These are phyloP conservation scores for Nicotiana benthamiana DNA, from an alignment of 257 asterid genomes.

Conservation along the genomic window DNA sequence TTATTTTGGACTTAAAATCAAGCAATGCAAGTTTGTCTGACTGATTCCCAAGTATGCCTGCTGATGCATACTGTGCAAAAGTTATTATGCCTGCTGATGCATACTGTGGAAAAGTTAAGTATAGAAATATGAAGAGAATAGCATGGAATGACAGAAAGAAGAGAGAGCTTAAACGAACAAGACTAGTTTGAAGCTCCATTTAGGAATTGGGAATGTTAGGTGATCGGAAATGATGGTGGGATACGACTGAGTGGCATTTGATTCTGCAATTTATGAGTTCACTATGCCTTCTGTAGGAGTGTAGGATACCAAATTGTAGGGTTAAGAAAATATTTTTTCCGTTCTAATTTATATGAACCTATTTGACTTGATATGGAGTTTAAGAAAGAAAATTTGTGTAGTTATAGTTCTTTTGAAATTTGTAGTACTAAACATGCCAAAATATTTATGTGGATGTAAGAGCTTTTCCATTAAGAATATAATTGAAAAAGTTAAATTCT, in stretches of 20 bases:
- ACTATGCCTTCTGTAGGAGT: neutral
- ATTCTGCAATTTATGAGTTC: neutral
- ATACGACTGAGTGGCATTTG: neutral
- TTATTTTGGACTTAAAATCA: slow-evolving; percentile 34
- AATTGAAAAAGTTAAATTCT: too few species aligned
- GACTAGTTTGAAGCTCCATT: slow-evolving; percentile 15
- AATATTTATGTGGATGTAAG: too few species aligned
- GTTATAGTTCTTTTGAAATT: too few species aligned
- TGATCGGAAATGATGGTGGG: neutral
- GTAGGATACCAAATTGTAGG: neutral
- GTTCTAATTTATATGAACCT: too few species aligned
- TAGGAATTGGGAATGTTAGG: neutral
- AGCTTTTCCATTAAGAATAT: too few species aligned
- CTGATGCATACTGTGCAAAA: slow-evolving; percentile 22
- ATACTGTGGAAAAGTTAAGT: slow-evolving; percentile 18
- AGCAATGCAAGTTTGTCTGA: slow-evolving; percentile 34
- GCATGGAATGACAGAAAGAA: slow-evolving; percentile 10
- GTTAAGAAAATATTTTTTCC: too few species aligned
- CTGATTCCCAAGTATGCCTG: slow-evolving; percentile 20
- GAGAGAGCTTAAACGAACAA: slow-evolving; percentile 4
- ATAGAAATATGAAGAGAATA: slow-evolving; percentile 6
- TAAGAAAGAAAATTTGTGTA: too few species aligned
- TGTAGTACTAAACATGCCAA: too few species aligned
- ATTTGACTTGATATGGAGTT: too few species aligned
- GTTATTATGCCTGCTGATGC: slow-evolving; percentile 20